phyloP scores from a whole-genome alignment of 495 filamentous ascomycete genomes.

The Neurospora sp. region DNA sequence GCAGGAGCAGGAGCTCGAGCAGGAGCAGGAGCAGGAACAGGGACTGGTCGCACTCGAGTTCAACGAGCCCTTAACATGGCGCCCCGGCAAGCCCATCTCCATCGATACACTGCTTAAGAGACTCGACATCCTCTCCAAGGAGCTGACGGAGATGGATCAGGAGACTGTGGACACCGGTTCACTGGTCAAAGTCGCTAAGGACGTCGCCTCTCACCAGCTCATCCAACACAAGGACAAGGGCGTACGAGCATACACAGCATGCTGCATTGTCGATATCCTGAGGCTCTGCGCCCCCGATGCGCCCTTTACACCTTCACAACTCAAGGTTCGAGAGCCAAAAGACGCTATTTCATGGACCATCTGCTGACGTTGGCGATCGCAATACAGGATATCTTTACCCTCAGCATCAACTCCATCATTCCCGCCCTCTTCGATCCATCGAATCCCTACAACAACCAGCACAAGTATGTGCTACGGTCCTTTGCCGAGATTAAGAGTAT shows the following conservation, averaged over 20 bases:
- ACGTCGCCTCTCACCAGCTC: constrained; percentile 73
- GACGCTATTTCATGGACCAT: neutral
- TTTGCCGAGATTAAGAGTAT: constrained; percentile 91
- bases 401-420: constrained; percentile 73
- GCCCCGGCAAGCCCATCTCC: constrained; percentile 79
- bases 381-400: constrained; percentile 78
- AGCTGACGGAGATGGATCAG: constrained; percentile 80
- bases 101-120: constrained; percentile 73
- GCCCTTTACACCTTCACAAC: constrained; percentile 78
- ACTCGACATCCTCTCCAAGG: constrained; percentile 68
- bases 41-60: constrained; percentile 48
- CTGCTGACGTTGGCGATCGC: constrained; percentile 5
- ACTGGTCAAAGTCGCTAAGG: constrained; percentile 74
- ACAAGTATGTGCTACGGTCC: constrained; percentile 80
- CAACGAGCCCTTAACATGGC: constrained; percentile 84
- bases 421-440: constrained; percentile 80
- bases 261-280: constrained; percentile 89
- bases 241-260: constrained; percentile 77
- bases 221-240: constrained; percentile 86
- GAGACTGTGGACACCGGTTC: constrained; percentile 75
- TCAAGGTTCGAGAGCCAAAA: constrained; percentile 55
- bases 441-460: constrained; percentile 84
- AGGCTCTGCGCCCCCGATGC: constrained; percentile 91
- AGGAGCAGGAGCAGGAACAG: constrained; percentile 15
- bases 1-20: constrained; percentile 16